Percentiles rank a stretch among this genome's conserved stretches.
Conservation (phyloP, 768 basidiomycete genomes). For the Termitomyces eurrhizus region DNA sequence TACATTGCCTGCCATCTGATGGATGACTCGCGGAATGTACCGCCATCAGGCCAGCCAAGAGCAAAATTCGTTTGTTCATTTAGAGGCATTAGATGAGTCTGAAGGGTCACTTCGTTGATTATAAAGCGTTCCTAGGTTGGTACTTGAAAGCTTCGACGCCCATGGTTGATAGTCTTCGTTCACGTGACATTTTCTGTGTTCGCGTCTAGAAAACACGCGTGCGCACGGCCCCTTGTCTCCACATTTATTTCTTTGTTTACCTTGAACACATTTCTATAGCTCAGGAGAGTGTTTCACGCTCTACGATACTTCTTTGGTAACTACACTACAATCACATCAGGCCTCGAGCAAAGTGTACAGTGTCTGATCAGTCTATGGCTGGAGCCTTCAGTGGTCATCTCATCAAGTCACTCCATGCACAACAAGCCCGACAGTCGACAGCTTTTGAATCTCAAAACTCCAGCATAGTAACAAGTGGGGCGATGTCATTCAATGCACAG, state of each 20-base stretch:
- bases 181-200: background rate
- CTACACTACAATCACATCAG: background rate
- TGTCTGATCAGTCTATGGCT: conserved; percentile 37
- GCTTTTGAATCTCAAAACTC: conserved; percentile 19
- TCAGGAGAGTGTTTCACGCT: background rate
- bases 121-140: background rate
- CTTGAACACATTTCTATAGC: background rate
- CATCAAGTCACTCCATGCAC: conserved; percentile 41
- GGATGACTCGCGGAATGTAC: background rate
- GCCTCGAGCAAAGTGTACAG: too few relatives aligned
- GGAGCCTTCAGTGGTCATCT: conserved; percentile 59
- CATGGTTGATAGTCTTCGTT: background rate
- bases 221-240: background rate
- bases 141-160: background rate
- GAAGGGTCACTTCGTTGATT: too few relatives aligned
- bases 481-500: conserved; percentile 57
- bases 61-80: background rate
- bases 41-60: background rate
- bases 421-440: conserved; percentile 18
- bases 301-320: background rate
- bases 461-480: conserved; percentile 43
- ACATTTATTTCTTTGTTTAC: background rate
- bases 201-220: background rate
- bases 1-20: background rate
- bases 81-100: background rate